Percentiles rank a stretch among this genome's conserved stretches.
Evolutionary conservation across 768 basidiomycete genomes (phyloP).

Genomic region (Strobilomyces dryophilus): DNA sequence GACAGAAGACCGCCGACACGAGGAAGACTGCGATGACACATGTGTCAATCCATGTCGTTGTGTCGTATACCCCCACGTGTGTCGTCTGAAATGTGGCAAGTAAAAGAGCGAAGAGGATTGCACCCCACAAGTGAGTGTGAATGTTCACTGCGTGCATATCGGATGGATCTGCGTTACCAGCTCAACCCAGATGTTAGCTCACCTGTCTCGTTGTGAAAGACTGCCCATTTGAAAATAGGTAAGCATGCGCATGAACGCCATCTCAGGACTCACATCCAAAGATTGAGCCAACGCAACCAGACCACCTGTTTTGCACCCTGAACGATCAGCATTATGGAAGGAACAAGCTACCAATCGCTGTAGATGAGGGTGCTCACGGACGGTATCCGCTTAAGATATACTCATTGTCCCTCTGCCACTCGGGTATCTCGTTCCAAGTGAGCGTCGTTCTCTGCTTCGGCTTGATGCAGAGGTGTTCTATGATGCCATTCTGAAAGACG

Average conservation of each 20-base stretch:
- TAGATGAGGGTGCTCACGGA: slow-evolving; percentile 39
- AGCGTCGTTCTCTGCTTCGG: slow-evolving; percentile 26
- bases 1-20: slow-evolving; percentile 65
- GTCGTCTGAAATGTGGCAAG: slow-evolving; percentile 49
- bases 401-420: slow-evolving; percentile 74
- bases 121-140: slow-evolving; percentile 74
- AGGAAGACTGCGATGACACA: slow-evolving; percentile 64
- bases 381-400: slow-evolving; percentile 68
- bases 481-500: slow-evolving; percentile 8
- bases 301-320: slow-evolving; percentile 60
- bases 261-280: slow-evolving; percentile 55
- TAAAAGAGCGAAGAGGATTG: slow-evolving; percentile 55
- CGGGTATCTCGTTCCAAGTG: slow-evolving; percentile 56
- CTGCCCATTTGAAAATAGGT: slow-evolving; percentile 34
- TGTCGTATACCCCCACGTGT: slow-evolving; percentile 48
- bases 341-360: slow-evolving; percentile 4
- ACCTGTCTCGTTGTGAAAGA: slow-evolving; percentile 80
- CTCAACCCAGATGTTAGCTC: slow-evolving; percentile 10
- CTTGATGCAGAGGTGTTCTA: neutral
- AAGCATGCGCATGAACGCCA: slow-evolving; percentile 12
- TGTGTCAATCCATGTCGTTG: slow-evolving; percentile 58
- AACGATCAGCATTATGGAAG: slow-evolving; percentile 2
- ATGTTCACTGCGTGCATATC: slow-evolving; percentile 64
- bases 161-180: slow-evolving; percentile 4
- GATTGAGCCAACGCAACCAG: slow-evolving; percentile 57